phyloP scores from a whole-genome alignment of 306 rosid genomes.

The Fragaria ananassa region DNA sequence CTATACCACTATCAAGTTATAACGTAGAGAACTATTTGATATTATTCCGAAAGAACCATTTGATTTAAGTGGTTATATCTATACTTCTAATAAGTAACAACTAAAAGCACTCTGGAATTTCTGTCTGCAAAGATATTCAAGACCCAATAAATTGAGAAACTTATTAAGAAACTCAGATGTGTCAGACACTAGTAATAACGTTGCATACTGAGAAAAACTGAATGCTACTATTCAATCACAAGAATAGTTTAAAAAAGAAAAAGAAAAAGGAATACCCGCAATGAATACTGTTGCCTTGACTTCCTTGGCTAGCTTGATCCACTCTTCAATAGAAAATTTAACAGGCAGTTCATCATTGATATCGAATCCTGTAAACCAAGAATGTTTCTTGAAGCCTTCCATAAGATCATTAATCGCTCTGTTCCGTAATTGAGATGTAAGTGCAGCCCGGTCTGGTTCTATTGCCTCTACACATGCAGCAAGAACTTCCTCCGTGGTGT shows the following conservation, averaged over 20 bases:
- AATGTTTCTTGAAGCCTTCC: slow-evolving; percentile 62
- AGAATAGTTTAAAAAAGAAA: neutral
- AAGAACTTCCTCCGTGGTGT: slow-evolving; percentile 97
- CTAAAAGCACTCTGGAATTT: neutral
- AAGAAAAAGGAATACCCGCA: slow-evolving; percentile 50
- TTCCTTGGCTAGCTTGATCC: slow-evolving; percentile 83
- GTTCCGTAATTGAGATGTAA: slow-evolving; percentile 69
- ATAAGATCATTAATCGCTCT: slow-evolving; percentile 63
- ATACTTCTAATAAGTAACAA: neutral
- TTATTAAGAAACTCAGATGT: neutral
- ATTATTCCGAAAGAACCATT: neutral
- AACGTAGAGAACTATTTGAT: neutral
- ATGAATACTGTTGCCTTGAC: slow-evolving; percentile 76
- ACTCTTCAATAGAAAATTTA: slow-evolving; percentile 57
- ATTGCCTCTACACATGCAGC: slow-evolving; percentile 81
- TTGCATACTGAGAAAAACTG: neutral
- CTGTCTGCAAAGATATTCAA: neutral
- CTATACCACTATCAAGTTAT: neutral
- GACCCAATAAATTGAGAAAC: neutral
- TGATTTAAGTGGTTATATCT: neutral
- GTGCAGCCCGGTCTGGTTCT: slow-evolving; percentile 73
- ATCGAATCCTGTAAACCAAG: slow-evolving; percentile 86
- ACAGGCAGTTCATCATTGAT: slow-evolving; percentile 59
- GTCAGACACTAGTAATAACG: neutral
- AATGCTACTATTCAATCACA: slow-evolving; percentile 13